Evolutionary conservation across 176 grass and related monocot genomes (phyloP), one percentile per base, ranked within the genome.

Genomic region (Alopecurus myosuroides): DNA sequence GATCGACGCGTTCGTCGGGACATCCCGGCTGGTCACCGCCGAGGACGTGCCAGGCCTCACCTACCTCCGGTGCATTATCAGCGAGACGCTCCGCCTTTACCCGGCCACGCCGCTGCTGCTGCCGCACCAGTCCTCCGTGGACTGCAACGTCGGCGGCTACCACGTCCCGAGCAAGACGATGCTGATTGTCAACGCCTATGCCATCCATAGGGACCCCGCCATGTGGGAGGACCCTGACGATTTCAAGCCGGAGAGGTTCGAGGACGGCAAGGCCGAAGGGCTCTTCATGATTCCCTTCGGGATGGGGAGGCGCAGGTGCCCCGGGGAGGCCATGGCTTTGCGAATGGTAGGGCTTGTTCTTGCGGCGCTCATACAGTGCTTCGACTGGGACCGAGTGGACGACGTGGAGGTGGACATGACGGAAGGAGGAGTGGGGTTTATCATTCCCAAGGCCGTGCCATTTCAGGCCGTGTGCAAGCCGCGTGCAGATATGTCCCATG

Each of bases 211-310:
- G n/a, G n/a, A n/a, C n/a, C n/a, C n/a, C n/a, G n/a, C n/a, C n/a
- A n/a, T n/a, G n/a, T n/a, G n/a, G n/a, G n/a, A n/a, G n/a, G n/a
- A n/a, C n/a, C 51, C 51, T 2, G 20, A 5, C 19, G 50, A 28
- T 48, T 94, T 94, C 51, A 1, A 15, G 14, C 88, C 88, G 0
- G 66, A 86, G 41, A 91, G 92, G 55, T 94, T 94, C 40, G 41
- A 77, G 34, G 51, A 14, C 1, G 51, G 7, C 4, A 69, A 42
- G 9, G n/a, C 2, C 3, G 0, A 4, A 23, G 31, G 31, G 15
- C 78, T 76, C 1, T n/a, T 55, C 81, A 91, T 87, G 89, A 83
- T 87, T 51, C 81, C 86, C 20, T 87, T 89, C 0, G 86, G 90
- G 23, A 87, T 87, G 75, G 84, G 90, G 2, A 45, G 90, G 25